These are phyloP conservation scores for Metarhizium humberi DNA, from an alignment of 2,329 filamentous ascomycete genomes.

Conservation along the genomic window DNA sequence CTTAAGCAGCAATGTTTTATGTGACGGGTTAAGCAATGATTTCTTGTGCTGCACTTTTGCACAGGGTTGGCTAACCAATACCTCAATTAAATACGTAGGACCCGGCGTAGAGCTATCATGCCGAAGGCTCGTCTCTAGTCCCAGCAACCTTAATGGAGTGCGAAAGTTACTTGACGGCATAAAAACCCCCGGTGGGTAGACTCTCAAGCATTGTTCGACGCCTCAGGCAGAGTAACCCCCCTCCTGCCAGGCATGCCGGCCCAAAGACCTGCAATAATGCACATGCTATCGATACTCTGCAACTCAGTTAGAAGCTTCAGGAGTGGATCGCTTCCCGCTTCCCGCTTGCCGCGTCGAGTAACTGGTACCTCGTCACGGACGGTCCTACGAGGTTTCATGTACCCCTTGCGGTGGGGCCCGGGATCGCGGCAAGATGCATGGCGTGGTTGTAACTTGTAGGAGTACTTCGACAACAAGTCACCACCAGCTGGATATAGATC, in stretches of 20 bases:
- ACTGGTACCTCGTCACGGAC: background rate
- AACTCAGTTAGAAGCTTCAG: background rate
- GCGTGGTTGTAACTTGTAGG: background rate
- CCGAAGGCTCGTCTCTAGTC: too few relatives aligned
- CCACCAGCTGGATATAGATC: background rate
- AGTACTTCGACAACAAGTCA: conserved; percentile 2
- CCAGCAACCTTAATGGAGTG: too few relatives aligned
- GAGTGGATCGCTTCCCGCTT: background rate
- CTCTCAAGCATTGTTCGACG: too few relatives aligned
- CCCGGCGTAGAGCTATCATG: too few relatives aligned
- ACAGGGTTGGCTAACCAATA: too few relatives aligned
- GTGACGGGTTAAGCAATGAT: too few relatives aligned
- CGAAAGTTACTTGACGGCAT: too few relatives aligned
- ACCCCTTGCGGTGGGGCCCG: conserved; percentile 2
- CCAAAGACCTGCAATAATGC: background rate
- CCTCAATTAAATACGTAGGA: too few relatives aligned
- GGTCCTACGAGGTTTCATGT: background rate
- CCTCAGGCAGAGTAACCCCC: too few relatives aligned
- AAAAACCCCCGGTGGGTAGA: too few relatives aligned
- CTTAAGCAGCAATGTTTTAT: too few relatives aligned
- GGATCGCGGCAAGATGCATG: conserved; percentile 5
- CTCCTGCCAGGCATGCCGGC: background rate
- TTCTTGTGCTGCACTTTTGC: too few relatives aligned
- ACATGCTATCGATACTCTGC: background rate
- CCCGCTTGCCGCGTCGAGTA: background rate